A percentile compares a stretch with the other conserved stretches of the same genome.
phyloP scores from a whole-genome alignment of 441 rosid genomes.

The Pelargonium fulgidum region DNA sequence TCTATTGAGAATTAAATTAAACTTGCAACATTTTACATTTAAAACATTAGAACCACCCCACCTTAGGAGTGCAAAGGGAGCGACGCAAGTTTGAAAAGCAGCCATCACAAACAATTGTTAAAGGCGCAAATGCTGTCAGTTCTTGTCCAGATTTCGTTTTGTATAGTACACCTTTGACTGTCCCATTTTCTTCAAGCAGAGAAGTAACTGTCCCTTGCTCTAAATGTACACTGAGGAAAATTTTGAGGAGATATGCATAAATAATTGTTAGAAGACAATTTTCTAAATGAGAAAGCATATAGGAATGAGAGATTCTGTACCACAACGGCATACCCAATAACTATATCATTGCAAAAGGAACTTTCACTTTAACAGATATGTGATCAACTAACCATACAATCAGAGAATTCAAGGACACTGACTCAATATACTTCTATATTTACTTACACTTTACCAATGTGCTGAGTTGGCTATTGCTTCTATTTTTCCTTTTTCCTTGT shows the following conservation, averaged over 20 bases:
- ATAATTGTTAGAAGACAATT: conserved; percentile 5
- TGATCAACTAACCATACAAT: no score
- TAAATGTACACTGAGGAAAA: conserved; percentile 45
- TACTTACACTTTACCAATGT: no score
- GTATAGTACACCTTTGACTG: conserved; percentile 65
- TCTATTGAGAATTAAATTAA: neutral
- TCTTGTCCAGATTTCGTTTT: conserved; percentile 57
- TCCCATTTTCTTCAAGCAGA: conserved; percentile 59
- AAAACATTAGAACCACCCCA: conserved; percentile 17
- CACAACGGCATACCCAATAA: neutral
- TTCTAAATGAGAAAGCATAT: neutral
- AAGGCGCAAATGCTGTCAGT: conserved; percentile 48
- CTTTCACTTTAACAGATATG: neutral
- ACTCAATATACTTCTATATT: no score
- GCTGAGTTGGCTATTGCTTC: no score
- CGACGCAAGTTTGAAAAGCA: conserved; percentile 82
- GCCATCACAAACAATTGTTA: conserved; percentile 78
- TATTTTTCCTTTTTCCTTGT: no score
- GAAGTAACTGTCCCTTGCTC: conserved; percentile 89
- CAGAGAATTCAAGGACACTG: no score
- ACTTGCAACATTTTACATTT: neutral
- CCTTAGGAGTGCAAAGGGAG: conserved; percentile 74
- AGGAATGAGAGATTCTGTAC: neutral
- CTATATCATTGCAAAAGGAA: neutral
- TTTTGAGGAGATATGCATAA: conserved; percentile 18